phyloP scores from a whole-genome alignment of 2,329 filamentous ascomycete genomes.

The Helotiales sp. region DNA sequence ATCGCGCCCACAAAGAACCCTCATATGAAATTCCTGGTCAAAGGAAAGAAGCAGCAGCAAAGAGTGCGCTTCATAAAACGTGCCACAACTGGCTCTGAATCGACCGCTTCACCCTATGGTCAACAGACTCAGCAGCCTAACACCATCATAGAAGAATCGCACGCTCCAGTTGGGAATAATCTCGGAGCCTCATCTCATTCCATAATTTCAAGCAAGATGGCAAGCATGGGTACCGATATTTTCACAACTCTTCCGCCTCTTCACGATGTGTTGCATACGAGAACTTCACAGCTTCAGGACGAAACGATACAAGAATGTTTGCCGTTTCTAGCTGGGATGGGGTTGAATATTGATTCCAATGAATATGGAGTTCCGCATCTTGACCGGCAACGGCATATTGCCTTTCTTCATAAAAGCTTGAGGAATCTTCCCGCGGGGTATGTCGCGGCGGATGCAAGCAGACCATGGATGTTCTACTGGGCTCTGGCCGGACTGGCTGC shows the following conservation, averaged over 20 bases:
- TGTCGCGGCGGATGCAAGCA: constrained; percentile 76
- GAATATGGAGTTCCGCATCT: constrained; percentile 72
- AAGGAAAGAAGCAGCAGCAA: constrained; percentile 31
- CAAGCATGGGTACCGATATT: constrained; percentile 48
- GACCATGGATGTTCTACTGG: constrained; percentile 97
- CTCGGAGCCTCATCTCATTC: background rate
- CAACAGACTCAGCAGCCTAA: constrained; percentile 16
- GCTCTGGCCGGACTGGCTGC: constrained; percentile 72
- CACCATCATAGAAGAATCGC: constrained; percentile 21
- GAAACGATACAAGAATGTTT: constrained; percentile 68
- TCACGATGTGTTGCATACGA: constrained; percentile 64
- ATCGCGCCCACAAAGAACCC: constrained; percentile 12
- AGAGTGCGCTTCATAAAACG: constrained; percentile 33
- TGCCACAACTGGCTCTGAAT: constrained; percentile 17
- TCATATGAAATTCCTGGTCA: constrained; percentile 35
- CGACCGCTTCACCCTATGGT: constrained; percentile 10
- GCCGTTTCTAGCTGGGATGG: constrained; percentile 60
- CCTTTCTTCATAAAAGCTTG: constrained; percentile 61
- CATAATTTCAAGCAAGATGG: constrained; percentile 23
- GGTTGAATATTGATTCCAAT: constrained; percentile 57
- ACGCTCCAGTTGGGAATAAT: background rate
- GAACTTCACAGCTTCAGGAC: constrained; percentile 68
- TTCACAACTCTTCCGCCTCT: constrained; percentile 62
- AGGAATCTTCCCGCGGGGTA: constrained; percentile 67
- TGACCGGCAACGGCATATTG: constrained; percentile 60